These are phyloP conservation scores for Cucumis cinereus DNA, from an alignment of 306 rosid species.

Conservation along the genomic window DNA sequence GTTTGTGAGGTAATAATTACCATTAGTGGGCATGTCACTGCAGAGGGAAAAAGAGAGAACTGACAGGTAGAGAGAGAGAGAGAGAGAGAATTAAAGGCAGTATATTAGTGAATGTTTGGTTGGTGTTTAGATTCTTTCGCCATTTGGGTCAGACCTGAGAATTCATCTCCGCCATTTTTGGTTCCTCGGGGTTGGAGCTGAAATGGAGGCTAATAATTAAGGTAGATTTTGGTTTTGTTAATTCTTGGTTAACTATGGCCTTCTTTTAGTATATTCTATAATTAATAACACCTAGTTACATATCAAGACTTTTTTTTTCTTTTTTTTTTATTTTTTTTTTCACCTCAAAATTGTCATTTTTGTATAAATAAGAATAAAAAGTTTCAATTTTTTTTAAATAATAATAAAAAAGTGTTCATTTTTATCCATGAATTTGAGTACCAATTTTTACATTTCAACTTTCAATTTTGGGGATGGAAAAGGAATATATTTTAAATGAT, in stretches of 20 bases:
- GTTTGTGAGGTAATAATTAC: background rate
- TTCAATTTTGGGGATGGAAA: too few species aligned
- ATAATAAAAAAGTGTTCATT: too few species aligned
- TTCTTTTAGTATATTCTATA: background rate
- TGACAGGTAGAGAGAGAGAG: conserved; percentile 5
- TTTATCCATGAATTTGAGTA: too few species aligned
- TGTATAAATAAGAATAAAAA: too few species aligned
- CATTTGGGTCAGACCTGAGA: background rate
- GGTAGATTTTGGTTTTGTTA: background rate
- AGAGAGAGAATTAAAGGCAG: background rate
- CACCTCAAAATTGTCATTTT: too few species aligned
- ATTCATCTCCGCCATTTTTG: background rate
- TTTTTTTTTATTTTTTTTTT: too few species aligned
- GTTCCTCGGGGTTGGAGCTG: background rate
- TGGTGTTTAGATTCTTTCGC: background rate
- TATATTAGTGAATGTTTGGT: background rate
- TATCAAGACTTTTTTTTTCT: too few species aligned
- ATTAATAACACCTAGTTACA: background rate
- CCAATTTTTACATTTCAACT: too few species aligned
- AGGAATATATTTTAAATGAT: too few species aligned
- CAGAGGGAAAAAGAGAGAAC: background rate
- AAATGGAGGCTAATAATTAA: background rate
- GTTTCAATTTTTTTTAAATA: too few species aligned
- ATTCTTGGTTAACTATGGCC: background rate
- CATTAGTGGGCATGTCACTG: conserved; percentile 3